A percentile compares a stretch with the other conserved stretches of the same genome.
These are phyloP conservation scores for Pestalotiopsis sp. DNA, from an alignment of 2,329 filamentous ascomycete genomes.

Conservation along the genomic window DNA sequence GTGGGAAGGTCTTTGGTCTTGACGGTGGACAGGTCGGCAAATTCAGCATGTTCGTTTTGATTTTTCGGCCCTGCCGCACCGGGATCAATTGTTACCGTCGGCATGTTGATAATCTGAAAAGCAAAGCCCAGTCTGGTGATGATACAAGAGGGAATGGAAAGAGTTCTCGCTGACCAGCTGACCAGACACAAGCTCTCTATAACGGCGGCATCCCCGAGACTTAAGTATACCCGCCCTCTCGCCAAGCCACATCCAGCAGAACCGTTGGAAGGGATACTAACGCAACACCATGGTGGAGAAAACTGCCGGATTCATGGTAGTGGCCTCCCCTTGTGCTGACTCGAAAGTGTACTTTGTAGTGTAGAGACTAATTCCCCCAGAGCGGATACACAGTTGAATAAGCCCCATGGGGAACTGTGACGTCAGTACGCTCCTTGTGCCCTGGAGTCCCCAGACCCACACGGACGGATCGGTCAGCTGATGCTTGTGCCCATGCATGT, in stretches of 20 bases:
- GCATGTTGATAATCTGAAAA: not conserved
- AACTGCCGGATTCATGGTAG: not conserved
- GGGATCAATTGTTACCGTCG: not conserved
- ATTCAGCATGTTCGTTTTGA: not conserved
- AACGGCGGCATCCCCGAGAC: not conserved
- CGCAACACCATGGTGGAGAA: not conserved
- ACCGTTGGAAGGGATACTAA: not conserved
- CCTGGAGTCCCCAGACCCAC: not conserved
- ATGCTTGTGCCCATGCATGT: not conserved
- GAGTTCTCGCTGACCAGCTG: not conserved
- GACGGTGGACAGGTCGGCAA: not conserved
- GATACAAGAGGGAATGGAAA: not conserved
- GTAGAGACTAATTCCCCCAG: not conserved
- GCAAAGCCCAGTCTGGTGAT: not conserved
- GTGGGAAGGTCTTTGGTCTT: not conserved
- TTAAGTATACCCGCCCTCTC: not conserved
- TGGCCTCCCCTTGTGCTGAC: not conserved
- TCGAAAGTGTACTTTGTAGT: not conserved
- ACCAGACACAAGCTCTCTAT: not conserved
- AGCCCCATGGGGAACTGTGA: conserved; percentile 2
- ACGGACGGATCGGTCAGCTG: not conserved
- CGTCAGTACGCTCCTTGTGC: not conserved
- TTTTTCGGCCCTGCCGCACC: not conserved
- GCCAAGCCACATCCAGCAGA: not conserved
- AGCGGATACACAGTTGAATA: not conserved